A percentile compares a stretch with the other conserved stretches of the same genome.
Conservation (phyloP, 192 early-diverging fungal species). For the Linnemannia elongata region DNA sequence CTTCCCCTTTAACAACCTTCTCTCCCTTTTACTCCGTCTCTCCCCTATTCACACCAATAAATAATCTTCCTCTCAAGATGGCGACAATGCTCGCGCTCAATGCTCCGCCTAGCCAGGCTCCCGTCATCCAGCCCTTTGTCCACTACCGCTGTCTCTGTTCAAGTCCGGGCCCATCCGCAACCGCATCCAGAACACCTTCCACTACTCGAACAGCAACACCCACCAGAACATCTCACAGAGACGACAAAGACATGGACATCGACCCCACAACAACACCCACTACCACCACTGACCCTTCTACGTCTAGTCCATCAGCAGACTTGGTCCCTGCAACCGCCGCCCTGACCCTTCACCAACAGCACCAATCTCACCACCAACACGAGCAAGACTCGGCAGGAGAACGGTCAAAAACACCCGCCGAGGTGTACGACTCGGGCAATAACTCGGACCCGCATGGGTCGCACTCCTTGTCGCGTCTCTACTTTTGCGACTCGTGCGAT, state of each 20-base stretch:
- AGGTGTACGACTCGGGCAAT: conserved; percentile 46
- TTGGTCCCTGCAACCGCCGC: background rate
- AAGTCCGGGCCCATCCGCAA: conserved; percentile 23
- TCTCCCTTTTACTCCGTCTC: no score
- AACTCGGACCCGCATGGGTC: conserved; percentile 48
- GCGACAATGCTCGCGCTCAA: conserved; percentile 43
- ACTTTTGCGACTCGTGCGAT: conserved; percentile 93
- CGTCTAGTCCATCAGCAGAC: conserved; percentile 1
- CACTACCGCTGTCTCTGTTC: conserved; percentile 56
- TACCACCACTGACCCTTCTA: background rate
- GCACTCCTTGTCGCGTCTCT: conserved; percentile 74
- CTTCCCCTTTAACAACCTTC: background rate
- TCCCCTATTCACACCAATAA: background rate
- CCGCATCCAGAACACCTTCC: conserved; percentile 11
- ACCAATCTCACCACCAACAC: background rate
- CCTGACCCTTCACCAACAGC: background rate
- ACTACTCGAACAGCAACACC: background rate
- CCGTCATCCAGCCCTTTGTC: conserved; percentile 34
- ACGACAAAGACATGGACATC: background rate
- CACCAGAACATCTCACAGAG: background rate
- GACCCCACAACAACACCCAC: no score
- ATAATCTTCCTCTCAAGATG: background rate
- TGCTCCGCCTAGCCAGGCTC: conserved; percentile 43
- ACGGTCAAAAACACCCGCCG: conserved; percentile 12
- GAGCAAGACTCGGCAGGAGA: background rate